Conservation (phyloP, 2,329 filamentous ascomycete genomes). For the Endoconidiophora polonica region DNA sequence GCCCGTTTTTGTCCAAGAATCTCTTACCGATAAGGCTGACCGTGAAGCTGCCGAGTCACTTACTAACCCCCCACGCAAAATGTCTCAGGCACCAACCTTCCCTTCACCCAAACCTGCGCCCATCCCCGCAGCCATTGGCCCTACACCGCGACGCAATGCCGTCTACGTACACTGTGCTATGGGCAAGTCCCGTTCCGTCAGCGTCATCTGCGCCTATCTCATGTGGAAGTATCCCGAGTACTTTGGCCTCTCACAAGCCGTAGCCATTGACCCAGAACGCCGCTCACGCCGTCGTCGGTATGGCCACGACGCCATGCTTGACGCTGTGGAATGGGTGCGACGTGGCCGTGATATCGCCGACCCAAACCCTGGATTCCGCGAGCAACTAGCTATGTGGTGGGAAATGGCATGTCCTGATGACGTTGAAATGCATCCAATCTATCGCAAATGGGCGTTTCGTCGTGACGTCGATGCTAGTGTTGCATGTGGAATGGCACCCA, state of each 20-base stretch:
- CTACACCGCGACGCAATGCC: conserved; percentile 16
- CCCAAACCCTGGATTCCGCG: conserved; percentile 83
- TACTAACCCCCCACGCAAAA: not conserved
- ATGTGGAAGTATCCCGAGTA: conserved; percentile 48
- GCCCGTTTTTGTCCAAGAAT: not conserved
- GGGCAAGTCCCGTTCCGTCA: conserved; percentile 86
- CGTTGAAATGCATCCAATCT: conserved; percentile 51
- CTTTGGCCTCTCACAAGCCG: conserved; percentile 29
- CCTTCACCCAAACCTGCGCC: conserved; percentile 5
- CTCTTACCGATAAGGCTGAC: conserved; percentile 7
- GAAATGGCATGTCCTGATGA: conserved; percentile 62
- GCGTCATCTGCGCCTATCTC: conserved; percentile 69
- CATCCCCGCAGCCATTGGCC: not conserved
- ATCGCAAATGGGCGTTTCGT: conserved; percentile 54
- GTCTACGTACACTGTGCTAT: conserved; percentile 65
- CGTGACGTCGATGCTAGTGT: conserved; percentile 40
- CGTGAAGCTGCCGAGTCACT: conserved; percentile 8
- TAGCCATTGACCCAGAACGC: conserved; percentile 25
- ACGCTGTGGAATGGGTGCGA: conserved; percentile 53
- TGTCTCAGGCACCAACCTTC: not conserved
- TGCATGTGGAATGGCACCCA: conserved; percentile 62
- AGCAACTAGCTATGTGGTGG: conserved; percentile 74
- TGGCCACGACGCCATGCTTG: conserved; percentile 16
- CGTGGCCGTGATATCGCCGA: conserved; percentile 61
- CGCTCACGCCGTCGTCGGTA: conserved; percentile 15